phyloP scores from a whole-genome alignment of 345 rosid species.

The Citrus trifoliata region DNA sequence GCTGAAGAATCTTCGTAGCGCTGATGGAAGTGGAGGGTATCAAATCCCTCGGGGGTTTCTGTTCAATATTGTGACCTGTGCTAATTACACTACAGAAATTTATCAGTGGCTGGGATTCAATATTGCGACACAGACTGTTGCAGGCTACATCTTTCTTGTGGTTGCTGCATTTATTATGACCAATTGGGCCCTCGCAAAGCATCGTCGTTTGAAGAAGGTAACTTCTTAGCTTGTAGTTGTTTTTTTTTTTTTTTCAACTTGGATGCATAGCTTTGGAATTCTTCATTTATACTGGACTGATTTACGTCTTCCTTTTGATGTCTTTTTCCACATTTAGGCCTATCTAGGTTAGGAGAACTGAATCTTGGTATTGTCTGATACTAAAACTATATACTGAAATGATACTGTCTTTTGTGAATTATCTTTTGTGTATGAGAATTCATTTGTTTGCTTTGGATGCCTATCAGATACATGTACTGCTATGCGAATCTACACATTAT shows the following conservation, averaged over 20 bases:
- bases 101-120: slow-evolving; percentile 99
- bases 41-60: slow-evolving; percentile 93
- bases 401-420: not conserved
- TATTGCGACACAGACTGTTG: slow-evolving; percentile 87
- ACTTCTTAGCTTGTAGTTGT: not conserved
- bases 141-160: slow-evolving; percentile 78
- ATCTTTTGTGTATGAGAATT: not conserved
- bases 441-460: not conserved
- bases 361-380: not conserved
- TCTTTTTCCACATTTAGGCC: not conserved
- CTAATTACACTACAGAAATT: slow-evolving; percentile 95
- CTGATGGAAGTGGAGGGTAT: slow-evolving; percentile 74
- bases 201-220: slow-evolving; percentile 90
- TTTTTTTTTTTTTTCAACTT: not conserved
- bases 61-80: slow-evolving; percentile 92
- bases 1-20: slow-evolving; percentile 73
- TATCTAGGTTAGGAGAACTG: not conserved
- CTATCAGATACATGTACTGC: not conserved
- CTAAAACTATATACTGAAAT: not conserved
- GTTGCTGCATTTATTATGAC: slow-evolving; percentile 89
- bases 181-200: slow-evolving; percentile 98
- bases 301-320: not conserved
- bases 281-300: not conserved
- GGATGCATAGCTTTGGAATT: not conserved
- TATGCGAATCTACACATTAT: not conserved